Base-by-base conservation (phyloP, 2,329 filamentous ascomycete genomes). In the Ambrosiella cleistominuta region DNA sequence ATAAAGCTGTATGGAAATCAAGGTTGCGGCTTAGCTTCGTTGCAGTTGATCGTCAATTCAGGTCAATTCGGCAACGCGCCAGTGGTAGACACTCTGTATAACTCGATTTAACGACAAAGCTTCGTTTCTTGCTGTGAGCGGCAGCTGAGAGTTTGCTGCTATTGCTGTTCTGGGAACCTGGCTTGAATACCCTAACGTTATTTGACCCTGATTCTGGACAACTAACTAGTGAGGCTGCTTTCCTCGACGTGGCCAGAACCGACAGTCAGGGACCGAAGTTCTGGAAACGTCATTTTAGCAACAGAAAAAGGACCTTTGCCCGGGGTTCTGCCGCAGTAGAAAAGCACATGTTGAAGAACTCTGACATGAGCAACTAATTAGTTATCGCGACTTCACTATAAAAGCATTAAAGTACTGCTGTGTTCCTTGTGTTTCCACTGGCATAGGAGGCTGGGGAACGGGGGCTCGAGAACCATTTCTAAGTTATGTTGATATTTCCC, bases 201-300 rank as follows among this genome's bases (percentile, higher is more conserved):
- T 35, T 51, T 27, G 19, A 51, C 47, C 47, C 47, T 51, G 35
- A 51, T 19, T 27, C 47, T 51, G 9, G 19, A 51, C 3, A 35
- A 12, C 9, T 35, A 51, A 13, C 17, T 15, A 40, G 1, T 9
- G 38, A 13, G 17, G 52, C 15, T 13, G 35, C 44, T 58, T 55
- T 58, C 51, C 53, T 60, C 59, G 59, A 60, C 59, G 59, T 60
- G 56, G 49, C 59, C 59, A 60, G 44, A 57, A 60, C 59, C 57
- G 50, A 36, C 27, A 12, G 11, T 38, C 51, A 47, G 56, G 56
- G 45, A 37, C 49, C 12, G 5, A 7, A 27, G 6, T 7, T 42
- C 47, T 19, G 17, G 47, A 36, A 51, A 36, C 47, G 27, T 15
- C 45, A 19, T 49, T n/a, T 49, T 49, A n/a, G 15, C 45, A 49